Conservation (phyloP, 148 eudicot genomes). For the Pouteria glomerata region DNA sequence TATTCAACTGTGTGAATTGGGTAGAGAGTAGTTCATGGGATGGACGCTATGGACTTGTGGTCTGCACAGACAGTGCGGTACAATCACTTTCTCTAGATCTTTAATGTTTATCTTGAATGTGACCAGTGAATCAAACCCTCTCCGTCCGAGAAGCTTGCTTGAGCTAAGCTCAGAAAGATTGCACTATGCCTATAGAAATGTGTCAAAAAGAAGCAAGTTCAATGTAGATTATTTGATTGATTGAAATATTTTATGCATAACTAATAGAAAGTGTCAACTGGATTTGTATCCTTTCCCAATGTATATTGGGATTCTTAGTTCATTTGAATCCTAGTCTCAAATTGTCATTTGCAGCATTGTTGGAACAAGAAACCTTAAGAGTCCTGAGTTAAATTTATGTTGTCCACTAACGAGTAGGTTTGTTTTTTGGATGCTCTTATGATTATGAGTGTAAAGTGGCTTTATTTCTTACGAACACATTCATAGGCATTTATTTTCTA, state of each 20-base stretch:
- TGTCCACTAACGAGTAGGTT: too few species aligned
- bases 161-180: background rate
- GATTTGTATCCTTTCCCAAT: background rate
- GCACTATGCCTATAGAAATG: background rate
- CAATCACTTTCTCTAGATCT: slow-evolving; percentile 14
- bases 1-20: slow-evolving; percentile 96
- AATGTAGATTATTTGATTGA: too few species aligned
- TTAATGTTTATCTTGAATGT: background rate
- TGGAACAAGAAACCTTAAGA: background rate
- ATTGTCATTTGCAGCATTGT: background rate
- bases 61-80: slow-evolving; percentile 99
- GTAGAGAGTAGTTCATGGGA: slow-evolving; percentile 99
- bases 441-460: background rate
- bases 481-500: background rate
- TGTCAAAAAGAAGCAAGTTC: background rate
- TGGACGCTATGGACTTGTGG: slow-evolving; percentile 94
- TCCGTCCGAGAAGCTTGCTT: background rate
- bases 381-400: background rate
- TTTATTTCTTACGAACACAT: background rate
- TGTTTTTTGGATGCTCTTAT: too few species aligned
- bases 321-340: background rate
- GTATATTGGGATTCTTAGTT: background rate
- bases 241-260: too few species aligned
- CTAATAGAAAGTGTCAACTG: background rate
- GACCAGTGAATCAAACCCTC: background rate